A percentile compares a stretch with the other conserved stretches of the same genome.
These are phyloP conservation scores for Pleurotus sapidus DNA, from an alignment of 768 basidiomycete species.

Conservation along the genomic window DNA sequence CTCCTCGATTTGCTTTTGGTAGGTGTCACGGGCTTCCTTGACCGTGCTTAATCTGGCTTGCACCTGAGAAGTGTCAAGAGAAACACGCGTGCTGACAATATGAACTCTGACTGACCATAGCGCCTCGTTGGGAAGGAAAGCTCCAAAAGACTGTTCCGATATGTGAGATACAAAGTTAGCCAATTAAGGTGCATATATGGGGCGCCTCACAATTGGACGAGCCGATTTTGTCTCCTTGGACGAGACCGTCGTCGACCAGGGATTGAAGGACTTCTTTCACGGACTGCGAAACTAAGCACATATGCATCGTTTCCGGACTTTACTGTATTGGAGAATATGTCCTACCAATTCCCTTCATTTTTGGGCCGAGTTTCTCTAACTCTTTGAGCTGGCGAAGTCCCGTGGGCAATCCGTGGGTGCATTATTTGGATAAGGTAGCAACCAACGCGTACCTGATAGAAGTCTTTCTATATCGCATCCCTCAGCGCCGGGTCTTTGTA, in stretches of 20 bases:
- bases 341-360: slow-evolving; percentile 87
- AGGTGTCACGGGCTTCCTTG: slow-evolving; percentile 40
- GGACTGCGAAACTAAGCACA: slow-evolving; percentile 69
- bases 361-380: slow-evolving; percentile 84
- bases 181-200: slow-evolving; percentile 17
- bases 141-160: slow-evolving; percentile 81
- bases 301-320: not conserved
- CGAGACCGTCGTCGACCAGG: slow-evolving; percentile 82
- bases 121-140: slow-evolving; percentile 87
- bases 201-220: slow-evolving; percentile 80
- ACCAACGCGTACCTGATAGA: slow-evolving; percentile 56
- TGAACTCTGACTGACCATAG: slow-evolving; percentile 48
- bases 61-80: slow-evolving; percentile 35
- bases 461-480: slow-evolving; percentile 62
- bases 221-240: slow-evolving; percentile 89
- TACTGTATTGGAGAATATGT: not conserved
- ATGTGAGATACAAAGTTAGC: slow-evolving; percentile 8
- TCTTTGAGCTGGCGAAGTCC: slow-evolving; percentile 68
- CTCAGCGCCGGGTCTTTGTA: too few species aligned
- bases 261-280: slow-evolving; percentile 91
- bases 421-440: not conserved
- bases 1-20: slow-evolving; percentile 49
- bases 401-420: slow-evolving; percentile 1
- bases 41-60: slow-evolving; percentile 51
- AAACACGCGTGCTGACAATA: not conserved